A percentile compares a stretch with the other conserved stretches of the same genome.
Conservation (phyloP, 2,329 filamentous ascomycete species). For the Fusarium irregulare region DNA sequence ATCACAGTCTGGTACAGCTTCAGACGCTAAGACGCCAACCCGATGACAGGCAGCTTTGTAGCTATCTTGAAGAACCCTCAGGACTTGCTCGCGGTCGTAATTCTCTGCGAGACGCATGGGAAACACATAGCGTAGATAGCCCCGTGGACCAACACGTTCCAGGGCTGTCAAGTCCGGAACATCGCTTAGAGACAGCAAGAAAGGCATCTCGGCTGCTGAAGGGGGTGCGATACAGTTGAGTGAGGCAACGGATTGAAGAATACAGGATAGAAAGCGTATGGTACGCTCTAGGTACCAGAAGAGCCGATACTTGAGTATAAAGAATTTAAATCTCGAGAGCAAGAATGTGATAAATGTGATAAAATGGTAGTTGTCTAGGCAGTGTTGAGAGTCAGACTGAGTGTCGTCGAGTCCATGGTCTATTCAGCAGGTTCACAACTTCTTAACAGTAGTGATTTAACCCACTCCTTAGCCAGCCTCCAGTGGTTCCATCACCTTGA, state of each 20-base stretch:
- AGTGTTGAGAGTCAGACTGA: no score
- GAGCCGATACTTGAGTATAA: background rate
- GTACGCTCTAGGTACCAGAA: background rate
- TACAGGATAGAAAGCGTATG: background rate
- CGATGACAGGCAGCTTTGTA: conserved; percentile 11
- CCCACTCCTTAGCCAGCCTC: background rate
- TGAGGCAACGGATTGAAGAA: no score
- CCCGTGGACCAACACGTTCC: conserved; percentile 19
- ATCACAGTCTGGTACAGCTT: conserved; percentile 18
- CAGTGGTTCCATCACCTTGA: background rate
- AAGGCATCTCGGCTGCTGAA: background rate
- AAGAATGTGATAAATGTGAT: background rate
- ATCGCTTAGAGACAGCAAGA: background rate
- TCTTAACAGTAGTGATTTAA: background rate
- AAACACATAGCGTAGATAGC: conserved; percentile 32
- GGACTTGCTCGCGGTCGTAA: background rate
- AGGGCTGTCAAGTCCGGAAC: conserved; percentile 15
- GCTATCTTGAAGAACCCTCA: background rate
- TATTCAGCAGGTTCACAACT: background rate
- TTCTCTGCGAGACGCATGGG: conserved; percentile 2
- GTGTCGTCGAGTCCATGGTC: background rate
- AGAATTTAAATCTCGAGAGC: background rate
- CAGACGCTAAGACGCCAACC: conserved; percentile 14
- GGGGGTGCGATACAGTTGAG: no score
- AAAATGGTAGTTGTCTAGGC: background rate